A percentile compares a stretch with the other conserved stretches of the same genome.
These are phyloP conservation scores for Hyphopichia burtonii DNA, from an alignment of 1,139 yeast species.

Conservation along the genomic window DNA sequence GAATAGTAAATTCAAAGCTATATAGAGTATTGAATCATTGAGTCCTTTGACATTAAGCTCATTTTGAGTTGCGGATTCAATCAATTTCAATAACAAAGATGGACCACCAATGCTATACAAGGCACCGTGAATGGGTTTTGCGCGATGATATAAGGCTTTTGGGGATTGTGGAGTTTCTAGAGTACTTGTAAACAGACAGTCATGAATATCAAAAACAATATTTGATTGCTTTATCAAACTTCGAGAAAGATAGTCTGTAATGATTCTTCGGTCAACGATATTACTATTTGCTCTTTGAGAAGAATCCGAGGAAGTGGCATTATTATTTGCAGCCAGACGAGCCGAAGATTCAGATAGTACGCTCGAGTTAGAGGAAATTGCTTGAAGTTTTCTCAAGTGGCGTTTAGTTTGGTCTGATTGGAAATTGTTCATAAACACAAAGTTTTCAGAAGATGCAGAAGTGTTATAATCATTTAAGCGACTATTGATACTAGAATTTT, in stretches of 20 bases:
- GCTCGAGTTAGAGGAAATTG: not conserved
- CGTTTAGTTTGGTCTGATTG: not conserved
- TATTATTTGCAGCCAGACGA: not conserved
- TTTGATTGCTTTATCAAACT: slow-evolving; percentile 22
- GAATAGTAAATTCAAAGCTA: slow-evolving; percentile 25
- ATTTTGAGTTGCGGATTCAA: slow-evolving; percentile 27
- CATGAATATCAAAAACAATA: slow-evolving; percentile 33
- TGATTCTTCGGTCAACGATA: slow-evolving; percentile 17
- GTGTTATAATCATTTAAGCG: not conserved
- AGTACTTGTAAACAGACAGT: slow-evolving; percentile 13
- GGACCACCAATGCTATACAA: slow-evolving; percentile 41
- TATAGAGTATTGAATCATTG: slow-evolving; percentile 22
- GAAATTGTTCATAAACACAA: not conserved
- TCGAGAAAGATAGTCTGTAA: slow-evolving; percentile 19
- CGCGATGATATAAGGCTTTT: slow-evolving; percentile 20
- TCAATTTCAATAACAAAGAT: slow-evolving; percentile 26
- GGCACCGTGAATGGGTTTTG: slow-evolving; percentile 30
- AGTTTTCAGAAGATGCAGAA: not conserved
- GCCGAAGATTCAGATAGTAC: not conserved
- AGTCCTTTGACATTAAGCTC: slow-evolving; percentile 4
- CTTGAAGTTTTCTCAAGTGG: slow-evolving; percentile 1
- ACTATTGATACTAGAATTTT: no score
- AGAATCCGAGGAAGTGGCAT: no score
- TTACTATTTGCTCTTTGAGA: not conserved
- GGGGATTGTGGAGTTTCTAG: slow-evolving; percentile 15